Evolutionary conservation across 257 asterid genomes (phyloP).

Genomic region (Solanum gandarillasii): DNA sequence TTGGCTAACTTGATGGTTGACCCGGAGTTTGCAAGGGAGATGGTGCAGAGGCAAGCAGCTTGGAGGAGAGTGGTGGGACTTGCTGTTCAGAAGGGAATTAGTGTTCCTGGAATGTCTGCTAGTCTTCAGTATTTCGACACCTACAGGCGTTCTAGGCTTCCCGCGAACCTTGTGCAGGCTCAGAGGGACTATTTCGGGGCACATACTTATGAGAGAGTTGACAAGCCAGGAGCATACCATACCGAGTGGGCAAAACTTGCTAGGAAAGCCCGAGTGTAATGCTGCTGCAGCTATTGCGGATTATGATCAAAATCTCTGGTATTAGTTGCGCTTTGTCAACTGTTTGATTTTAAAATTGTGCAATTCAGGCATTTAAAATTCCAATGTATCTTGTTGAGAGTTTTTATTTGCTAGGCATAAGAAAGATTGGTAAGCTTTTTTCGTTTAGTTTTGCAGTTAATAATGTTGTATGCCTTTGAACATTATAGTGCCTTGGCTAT

Average conservation of each 20-base stretch:
- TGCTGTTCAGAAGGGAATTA: slow-evolving; percentile 60
- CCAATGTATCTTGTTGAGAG: slow-evolving; percentile 27
- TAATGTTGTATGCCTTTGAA: slow-evolving; percentile 24
- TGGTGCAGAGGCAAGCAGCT: slow-evolving; percentile 90
- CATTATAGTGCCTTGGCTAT: neutral
- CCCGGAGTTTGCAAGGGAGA: slow-evolving; percentile 83
- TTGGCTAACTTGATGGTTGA: slow-evolving; percentile 73
- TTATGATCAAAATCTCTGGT: slow-evolving; percentile 12
- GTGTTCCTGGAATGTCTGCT: slow-evolving; percentile 87
- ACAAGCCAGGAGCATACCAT: slow-evolving; percentile 55
- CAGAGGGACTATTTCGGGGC: slow-evolving; percentile 96
- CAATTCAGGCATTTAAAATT: slow-evolving; percentile 20
- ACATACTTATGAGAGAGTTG: slow-evolving; percentile 83
- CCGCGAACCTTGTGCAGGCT: slow-evolving; percentile 94
- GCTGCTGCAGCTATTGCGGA: neutral
- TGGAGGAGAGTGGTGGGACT: slow-evolving; percentile 90
- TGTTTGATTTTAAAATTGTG: slow-evolving; percentile 7
- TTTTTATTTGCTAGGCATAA: slow-evolving; percentile 11
- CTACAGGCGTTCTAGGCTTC: slow-evolving; percentile 72
- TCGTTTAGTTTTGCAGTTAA: slow-evolving; percentile 33
- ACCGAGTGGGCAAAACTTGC: slow-evolving; percentile 98
- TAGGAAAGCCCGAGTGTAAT: slow-evolving; percentile 37
- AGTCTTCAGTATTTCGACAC: slow-evolving; percentile 90
- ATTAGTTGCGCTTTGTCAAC: slow-evolving; percentile 4
- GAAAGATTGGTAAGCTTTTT: slow-evolving; percentile 18